phyloP scores from a whole-genome alignment of 345 rosid species.

The Eucalyptus globulus region DNA sequence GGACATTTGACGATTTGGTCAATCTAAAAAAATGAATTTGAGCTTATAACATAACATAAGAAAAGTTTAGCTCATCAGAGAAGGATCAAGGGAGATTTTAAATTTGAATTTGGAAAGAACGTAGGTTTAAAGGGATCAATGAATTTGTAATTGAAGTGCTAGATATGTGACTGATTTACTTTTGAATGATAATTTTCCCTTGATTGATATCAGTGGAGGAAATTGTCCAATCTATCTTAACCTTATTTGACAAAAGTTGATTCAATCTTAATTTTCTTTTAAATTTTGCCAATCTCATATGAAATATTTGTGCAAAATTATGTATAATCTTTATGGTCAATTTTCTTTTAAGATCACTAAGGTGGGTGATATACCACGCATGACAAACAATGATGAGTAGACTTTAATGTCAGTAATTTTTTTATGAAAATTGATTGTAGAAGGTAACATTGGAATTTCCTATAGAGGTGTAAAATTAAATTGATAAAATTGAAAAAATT shows the following conservation, averaged over 20 bases:
- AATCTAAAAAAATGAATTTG: not conserved
- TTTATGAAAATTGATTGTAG: accelerated
- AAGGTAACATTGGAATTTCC: not conserved
- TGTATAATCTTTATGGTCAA: accelerated
- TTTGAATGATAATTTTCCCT: not conserved
- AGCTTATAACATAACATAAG: not conserved
- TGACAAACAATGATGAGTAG: accelerated
- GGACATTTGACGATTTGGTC: not conserved
- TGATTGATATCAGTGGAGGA: not conserved
- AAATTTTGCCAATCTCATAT: accelerated
- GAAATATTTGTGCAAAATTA: accelerated
- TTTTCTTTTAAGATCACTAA: accelerated
- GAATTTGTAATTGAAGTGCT: not conserved
- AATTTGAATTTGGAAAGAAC: not conserved
- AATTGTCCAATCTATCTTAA: not conserved
- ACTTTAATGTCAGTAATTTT: accelerated
- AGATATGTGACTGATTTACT: not conserved
- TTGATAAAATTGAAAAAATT: accelerated
- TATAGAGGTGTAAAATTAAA: not conserved
- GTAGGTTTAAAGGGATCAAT: not conserved
- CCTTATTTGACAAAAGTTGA: accelerated
- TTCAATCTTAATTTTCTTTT: not conserved
- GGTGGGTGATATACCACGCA: accelerated
- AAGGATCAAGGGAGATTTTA: not conserved
- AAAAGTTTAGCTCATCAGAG: not conserved